Conservation (phyloP, 2,329 filamentous ascomycete genomes). For the Penicillium thymicola region DNA sequence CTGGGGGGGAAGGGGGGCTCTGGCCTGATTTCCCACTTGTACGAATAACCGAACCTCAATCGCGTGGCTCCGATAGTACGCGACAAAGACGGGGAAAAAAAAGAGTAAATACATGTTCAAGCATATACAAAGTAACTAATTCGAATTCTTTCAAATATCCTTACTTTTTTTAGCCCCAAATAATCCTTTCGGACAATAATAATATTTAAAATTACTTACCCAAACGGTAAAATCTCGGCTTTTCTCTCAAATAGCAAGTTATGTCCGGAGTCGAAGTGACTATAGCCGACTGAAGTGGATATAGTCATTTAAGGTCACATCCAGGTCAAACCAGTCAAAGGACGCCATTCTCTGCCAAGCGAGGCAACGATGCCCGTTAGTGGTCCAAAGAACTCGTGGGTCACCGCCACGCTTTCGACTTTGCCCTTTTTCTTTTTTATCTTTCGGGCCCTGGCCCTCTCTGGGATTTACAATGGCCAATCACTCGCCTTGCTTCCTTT, state of each 20-base stretch:
- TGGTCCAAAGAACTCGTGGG: constrained; percentile 12
- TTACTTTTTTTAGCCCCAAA: background rate
- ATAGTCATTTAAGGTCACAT: constrained; percentile 1
- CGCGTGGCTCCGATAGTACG: background rate
- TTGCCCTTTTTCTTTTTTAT: background rate
- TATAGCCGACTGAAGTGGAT: constrained; percentile 6
- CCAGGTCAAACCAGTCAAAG: background rate
- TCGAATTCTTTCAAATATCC: background rate
- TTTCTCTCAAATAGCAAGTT: background rate
- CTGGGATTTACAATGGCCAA: background rate
- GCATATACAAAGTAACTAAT: background rate
- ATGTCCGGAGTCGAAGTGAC: background rate
- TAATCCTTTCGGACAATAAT: background rate
- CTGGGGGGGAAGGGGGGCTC: background rate
- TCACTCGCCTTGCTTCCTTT: constrained; percentile 4
- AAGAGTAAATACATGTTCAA: background rate
- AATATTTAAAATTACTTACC: background rate
- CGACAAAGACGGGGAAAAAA: background rate
- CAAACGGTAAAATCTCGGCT: background rate
- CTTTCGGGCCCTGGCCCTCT: background rate
- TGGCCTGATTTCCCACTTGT: constrained; percentile 1
- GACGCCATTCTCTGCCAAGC: constrained; percentile 2
- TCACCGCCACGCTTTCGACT: constrained; percentile 14
- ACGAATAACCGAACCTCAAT: background rate
- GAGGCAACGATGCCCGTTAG: constrained; percentile 5